Conservation (phyloP, 768 basidiomycete species). For the Suillus paluster region DNA sequence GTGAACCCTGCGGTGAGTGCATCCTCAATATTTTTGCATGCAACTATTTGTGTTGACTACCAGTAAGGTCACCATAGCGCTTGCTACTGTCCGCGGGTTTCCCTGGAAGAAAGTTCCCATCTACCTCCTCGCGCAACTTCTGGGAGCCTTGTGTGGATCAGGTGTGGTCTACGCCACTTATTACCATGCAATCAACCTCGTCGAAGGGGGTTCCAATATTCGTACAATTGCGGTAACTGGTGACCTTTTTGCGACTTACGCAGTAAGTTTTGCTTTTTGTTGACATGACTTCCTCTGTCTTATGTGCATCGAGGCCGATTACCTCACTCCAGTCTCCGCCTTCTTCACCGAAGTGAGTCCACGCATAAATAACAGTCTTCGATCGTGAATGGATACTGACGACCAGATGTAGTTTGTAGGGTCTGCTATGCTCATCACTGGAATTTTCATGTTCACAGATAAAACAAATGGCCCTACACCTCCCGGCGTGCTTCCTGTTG, state of each 20-base stretch:
- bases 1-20: conserved; percentile 63
- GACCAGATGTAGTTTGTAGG: too few relatives aligned
- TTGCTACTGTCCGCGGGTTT: conserved; percentile 69
- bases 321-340: conserved; percentile 43
- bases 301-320: conserved; percentile 25
- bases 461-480: conserved; percentile 52
- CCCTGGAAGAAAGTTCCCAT: conserved; percentile 76
- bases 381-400: conserved; percentile 22
- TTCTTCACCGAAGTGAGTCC: conserved; percentile 44
- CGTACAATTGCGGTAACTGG: conserved; percentile 55
- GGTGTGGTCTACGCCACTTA: conserved; percentile 60
- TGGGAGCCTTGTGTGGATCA: conserved; percentile 58
- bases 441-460: conserved; percentile 56
- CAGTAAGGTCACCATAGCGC: conserved; percentile 58
- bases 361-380: not conserved
- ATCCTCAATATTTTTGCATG: not conserved
- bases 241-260: conserved; percentile 56
- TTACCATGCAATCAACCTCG: conserved; percentile 59
- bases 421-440: conserved; percentile 54
- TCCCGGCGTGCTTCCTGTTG: conserved; percentile 52
- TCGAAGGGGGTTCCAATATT: conserved; percentile 52
- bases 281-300: conserved; percentile 1
- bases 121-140: conserved; percentile 54
- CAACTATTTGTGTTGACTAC: not conserved
- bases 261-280: conserved; percentile 39